Percentiles rank a stretch among this genome's conserved stretches.
Conservation (phyloP, 208 protist species). For the Zelonia costaricensis region DNA sequence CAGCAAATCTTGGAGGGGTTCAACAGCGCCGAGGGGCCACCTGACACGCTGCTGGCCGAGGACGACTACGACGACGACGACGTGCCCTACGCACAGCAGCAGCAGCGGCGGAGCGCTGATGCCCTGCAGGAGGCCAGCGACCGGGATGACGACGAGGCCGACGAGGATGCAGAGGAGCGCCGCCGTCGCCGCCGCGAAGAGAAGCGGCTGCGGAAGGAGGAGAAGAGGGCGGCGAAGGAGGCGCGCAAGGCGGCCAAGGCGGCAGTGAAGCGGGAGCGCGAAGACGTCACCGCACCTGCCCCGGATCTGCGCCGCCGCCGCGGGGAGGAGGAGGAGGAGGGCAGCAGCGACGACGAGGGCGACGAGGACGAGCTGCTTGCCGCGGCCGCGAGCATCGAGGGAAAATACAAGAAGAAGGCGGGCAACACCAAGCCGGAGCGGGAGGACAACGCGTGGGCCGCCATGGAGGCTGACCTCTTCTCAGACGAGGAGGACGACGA, state of each 20-base stretch:
- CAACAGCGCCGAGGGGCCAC: too few relatives aligned
- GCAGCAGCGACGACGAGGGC: not conserved
- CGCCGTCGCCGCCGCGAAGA: constrained; percentile 22
- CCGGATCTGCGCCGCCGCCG: constrained; percentile 1
- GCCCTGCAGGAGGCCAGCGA: not conserved
- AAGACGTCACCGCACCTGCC: constrained; percentile 16
- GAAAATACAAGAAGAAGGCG: constrained; percentile 15
- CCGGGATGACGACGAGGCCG: not conserved
- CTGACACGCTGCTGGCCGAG: not conserved
- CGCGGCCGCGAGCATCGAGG: constrained; percentile 13
- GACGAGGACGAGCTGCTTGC: constrained; percentile 8
- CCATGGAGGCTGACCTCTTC: constrained; percentile 24
- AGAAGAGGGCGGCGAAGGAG: constrained; percentile 20
- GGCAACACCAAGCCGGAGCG: not conserved
- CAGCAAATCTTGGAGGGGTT: constrained; percentile 49
- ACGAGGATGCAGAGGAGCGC: not conserved
- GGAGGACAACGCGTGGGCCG: constrained; percentile 12
- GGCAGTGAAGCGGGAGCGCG: constrained; percentile 22
- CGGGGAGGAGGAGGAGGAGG: constrained; percentile 1
- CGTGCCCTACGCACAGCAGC: not conserved
- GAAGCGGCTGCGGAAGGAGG: constrained; percentile 17
- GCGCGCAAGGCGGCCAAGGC: constrained; percentile 20
- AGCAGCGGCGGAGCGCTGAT: not conserved
- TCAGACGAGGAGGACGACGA: constrained; percentile 24
- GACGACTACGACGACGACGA: not conserved